A percentile compares a stretch with the other conserved stretches of the same genome.
phyloP scores from a whole-genome alignment of 306 rosid species.

The Quercus dentata region DNA sequence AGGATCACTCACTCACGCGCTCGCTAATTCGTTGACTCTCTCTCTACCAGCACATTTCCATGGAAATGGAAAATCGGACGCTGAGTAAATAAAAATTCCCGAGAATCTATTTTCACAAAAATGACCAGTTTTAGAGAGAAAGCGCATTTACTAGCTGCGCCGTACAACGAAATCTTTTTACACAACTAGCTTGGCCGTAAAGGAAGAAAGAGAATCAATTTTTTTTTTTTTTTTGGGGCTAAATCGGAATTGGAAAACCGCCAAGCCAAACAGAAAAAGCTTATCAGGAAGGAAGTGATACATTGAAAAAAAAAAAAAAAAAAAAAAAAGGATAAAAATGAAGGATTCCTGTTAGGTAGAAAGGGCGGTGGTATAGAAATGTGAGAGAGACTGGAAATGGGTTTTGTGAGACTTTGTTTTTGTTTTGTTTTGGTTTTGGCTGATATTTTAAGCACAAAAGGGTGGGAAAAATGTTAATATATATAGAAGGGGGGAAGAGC shows the following conservation, averaged over 20 bases:
- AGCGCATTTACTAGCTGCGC: neutral
- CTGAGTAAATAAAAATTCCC: neutral
- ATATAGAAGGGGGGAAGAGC: neutral
- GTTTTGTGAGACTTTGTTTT: too few species aligned
- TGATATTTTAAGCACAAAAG: constrained; percentile 30
- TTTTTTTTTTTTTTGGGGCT: too few species aligned
- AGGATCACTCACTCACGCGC: constrained; percentile 16
- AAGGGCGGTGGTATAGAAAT: constrained; percentile 2
- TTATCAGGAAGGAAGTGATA: neutral
- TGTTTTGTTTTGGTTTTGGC: too few species aligned
- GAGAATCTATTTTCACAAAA: neutral
- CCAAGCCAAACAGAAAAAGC: neutral
- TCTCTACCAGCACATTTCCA: constrained; percentile 10
- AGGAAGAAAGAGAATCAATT: neutral
- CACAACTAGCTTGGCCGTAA: neutral
- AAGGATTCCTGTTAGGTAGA: neutral
- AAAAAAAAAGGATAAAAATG: neutral
- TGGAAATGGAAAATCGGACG: neutral
- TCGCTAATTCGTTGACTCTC: constrained; percentile 8
- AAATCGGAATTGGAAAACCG: neutral
- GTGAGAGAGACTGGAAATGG: neutral
- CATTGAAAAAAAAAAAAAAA: neutral
- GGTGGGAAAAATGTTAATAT: constrained; percentile 4
- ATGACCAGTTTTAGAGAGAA: neutral
- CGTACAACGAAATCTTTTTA: too few species aligned